Evolutionary conservation across 805 yeast genomes (phyloP), one percentile per base, ranked within the genome.

Genomic region (Candida dajiaensis): DNA sequence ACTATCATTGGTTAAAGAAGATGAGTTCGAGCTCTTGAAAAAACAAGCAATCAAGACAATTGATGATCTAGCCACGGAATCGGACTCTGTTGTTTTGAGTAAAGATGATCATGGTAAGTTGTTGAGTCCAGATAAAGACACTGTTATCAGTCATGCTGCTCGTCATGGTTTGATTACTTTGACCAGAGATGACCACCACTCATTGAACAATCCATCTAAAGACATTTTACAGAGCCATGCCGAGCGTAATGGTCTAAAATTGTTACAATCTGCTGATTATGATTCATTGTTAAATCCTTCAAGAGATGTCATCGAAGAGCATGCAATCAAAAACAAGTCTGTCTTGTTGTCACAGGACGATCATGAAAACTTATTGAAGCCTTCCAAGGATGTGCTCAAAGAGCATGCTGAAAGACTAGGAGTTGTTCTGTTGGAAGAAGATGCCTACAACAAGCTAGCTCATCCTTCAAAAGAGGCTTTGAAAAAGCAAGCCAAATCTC

Each of bases 201-300:
- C 42, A 3, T 29, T 51, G 20, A 20, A 37, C 15, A 39, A 51
- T 10, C 70, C 69, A 13, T 43, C 61, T 1, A 42, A 26, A 16
- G 56, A 56, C 9, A 55, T 46, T 13, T 23, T 63, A 7, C 33
- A 48, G 11, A 52, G 44, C 10, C 56, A 52, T 42, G 67, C 68
- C 4, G 48, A 40, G 4, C 40, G 45, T 18, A 53, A 52, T 12
- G 62, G 61, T 1, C 29, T 45, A 22, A 45, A 42, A 35, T 7
- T 51, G 2, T 18, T 50, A 47, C 47, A 53, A 15, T 15, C 26
- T 16, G 26, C 28, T n/a, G 49, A 37, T 18, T 41, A 43, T 41
- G 42, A 45, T 18, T 28, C 42, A 29, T 23, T 49, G 6, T 12
- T 36, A 8, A 37, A 41, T 13, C 52, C 52, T 13, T 40, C 48